Percentiles rank a stretch among this genome's conserved stretches.
These are phyloP conservation scores for Calocybe gangraenosa DNA, from an alignment of 768 basidiomycete genomes.

Conservation along the genomic window DNA sequence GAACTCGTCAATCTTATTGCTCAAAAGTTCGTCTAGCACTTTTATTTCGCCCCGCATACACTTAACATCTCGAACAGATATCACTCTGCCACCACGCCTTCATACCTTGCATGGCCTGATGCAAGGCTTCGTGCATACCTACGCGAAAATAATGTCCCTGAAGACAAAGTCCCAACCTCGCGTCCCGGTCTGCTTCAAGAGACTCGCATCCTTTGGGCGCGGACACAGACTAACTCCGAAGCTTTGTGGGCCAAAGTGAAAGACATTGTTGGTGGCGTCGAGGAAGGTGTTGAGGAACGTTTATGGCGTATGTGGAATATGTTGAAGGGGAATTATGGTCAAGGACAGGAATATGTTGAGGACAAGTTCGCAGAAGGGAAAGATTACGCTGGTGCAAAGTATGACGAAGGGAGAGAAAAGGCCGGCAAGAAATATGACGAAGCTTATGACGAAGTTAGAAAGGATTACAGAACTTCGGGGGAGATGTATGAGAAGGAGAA, in stretches of 20 bases:
- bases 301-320: constrained; percentile 44
- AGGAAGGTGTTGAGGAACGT: constrained; percentile 75
- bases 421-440: constrained; percentile 24
- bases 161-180: constrained; percentile 56
- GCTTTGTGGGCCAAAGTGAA: constrained; percentile 55
- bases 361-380: constrained; percentile 24
- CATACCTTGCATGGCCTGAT: constrained; percentile 90
- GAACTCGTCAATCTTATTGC: constrained; percentile 72
- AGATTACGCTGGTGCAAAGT: constrained; percentile 19
- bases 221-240: constrained; percentile 55
- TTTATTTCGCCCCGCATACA: not conserved
- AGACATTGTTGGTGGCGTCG: constrained; percentile 61
- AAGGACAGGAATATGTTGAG: constrained; percentile 20
- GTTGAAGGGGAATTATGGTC: constrained; percentile 35
- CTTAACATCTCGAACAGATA: constrained; percentile 31
- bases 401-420: constrained; percentile 18
- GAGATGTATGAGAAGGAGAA: constrained; percentile 18
- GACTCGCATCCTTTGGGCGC: constrained; percentile 75
- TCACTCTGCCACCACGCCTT: constrained; percentile 34
- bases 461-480: constrained; percentile 11
- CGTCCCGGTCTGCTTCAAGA: constrained; percentile 81
- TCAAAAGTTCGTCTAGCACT: constrained; percentile 47
- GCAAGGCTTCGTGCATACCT: constrained; percentile 89
- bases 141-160: constrained; percentile 68
- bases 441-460: constrained; percentile 17